Base-by-base conservation (phyloP, 2,329 filamentous ascomycete species). In the Alternaria hordeiaustralica region DNA sequence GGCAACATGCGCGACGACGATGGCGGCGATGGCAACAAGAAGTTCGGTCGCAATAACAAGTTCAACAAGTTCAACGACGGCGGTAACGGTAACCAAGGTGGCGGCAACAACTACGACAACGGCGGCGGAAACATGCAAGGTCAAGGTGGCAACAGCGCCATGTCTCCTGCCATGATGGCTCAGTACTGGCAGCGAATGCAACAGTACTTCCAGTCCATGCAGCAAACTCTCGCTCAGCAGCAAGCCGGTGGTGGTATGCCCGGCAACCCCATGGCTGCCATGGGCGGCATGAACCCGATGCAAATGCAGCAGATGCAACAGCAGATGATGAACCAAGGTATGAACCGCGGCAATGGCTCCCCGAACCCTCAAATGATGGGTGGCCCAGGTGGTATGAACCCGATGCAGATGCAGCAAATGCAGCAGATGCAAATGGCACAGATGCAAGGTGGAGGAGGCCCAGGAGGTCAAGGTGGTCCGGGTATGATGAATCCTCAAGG, bases 171-270 rank as follows among this genome's bases (percentile, higher is more conserved):
- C 75, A 90, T 97, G 85, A 97, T 98, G 94, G 96, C 96, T 3
- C 94, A 97, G 79, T 97, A 98, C 82, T 97, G 96, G 89, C 93
- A 97, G 80, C 89, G 94, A 51, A 98, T 99, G 95, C 96, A 99
- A 81, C 93, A 97, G 79, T 97, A 97, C 82, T 96, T 97, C 80
- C 86, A 90, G 61, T 90, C 97, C 87, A 96, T 97, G 93, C 94
- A 97, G 81, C 92, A 95, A 75, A 91, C 96, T 78, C 93, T 96
- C 87, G 91, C 90, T 53, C 67, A 78, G 43, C 74, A 79, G 68
- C 81, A 83, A 72, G 80, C 81, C 56, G 79, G 75, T 57, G 71
- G 75, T 60, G 71, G 74, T 41, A 77, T 77, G 74, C 61, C 69
- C 7, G 61, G 57, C 1, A 78, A 72, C 66, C 79, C 72, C n/a